A percentile compares a stretch with the other conserved stretches of the same genome.
These are phyloP conservation scores for Coemansia sp. DNA, from an alignment of 192 early-diverging fungal genomes.

Conservation along the genomic window DNA sequence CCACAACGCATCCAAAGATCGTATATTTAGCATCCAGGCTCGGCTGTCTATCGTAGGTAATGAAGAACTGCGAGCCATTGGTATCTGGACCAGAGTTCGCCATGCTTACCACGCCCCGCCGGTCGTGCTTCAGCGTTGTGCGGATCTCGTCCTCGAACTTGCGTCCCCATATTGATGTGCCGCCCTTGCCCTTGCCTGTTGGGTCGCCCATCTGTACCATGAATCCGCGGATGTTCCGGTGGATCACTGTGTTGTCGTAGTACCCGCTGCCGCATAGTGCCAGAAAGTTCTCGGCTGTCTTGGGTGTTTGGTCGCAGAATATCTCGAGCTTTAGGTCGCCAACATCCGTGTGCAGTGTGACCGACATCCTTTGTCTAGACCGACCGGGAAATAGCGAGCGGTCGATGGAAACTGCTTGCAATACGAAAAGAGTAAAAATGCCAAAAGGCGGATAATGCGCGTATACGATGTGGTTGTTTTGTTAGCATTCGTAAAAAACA, in stretches of 20 bases:
- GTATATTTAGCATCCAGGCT: slow-evolving; percentile 92
- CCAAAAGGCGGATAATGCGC: too few species aligned
- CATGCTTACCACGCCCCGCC: slow-evolving; percentile 88
- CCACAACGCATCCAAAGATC: slow-evolving; percentile 71
- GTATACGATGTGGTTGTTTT: too few species aligned
- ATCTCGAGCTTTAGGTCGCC: slow-evolving; percentile 95
- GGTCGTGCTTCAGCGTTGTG: slow-evolving; percentile 80
- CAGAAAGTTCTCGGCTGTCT: slow-evolving; percentile 90
- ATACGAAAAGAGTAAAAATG: not conserved
- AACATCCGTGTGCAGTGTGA: slow-evolving; percentile 89
- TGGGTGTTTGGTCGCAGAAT: slow-evolving; percentile 86
- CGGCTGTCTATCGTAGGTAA: slow-evolving; percentile 83
- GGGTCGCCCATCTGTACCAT: slow-evolving; percentile 93
- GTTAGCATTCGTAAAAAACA: too few species aligned
- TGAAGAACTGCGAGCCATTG: slow-evolving; percentile 91
- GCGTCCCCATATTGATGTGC: slow-evolving; percentile 81
- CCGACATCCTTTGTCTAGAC: slow-evolving; percentile 56
- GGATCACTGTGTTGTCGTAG: slow-evolving; percentile 85
- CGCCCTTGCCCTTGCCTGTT: slow-evolving; percentile 84
- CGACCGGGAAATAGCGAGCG: too few species aligned
- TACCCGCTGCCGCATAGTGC: slow-evolving; percentile 94
- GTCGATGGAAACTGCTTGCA: not conserved
- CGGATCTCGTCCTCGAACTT: slow-evolving; percentile 83
- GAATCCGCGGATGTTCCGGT: slow-evolving; percentile 83
- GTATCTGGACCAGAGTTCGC: slow-evolving; percentile 89